phyloP scores from a whole-genome alignment of 305 asterid species.

The Nicotiana rustica region DNA sequence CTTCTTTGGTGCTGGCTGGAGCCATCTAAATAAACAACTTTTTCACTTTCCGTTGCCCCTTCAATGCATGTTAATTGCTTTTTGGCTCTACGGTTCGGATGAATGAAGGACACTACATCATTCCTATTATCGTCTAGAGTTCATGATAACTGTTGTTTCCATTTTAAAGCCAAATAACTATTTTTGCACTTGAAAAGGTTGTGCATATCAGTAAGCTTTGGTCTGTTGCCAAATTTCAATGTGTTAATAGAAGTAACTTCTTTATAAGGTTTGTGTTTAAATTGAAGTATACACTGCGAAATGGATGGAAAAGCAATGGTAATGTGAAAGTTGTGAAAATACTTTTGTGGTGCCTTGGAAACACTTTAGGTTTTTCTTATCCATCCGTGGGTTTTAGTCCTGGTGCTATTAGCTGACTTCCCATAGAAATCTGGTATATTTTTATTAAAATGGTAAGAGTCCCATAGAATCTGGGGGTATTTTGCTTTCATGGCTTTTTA shows the following conservation, averaged over 20 bases:
- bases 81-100: background rate
- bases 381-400: conserved; percentile 5
- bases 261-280: background rate
- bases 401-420: conserved; percentile 23
- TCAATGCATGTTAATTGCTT: conserved; percentile 22
- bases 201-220: conserved; percentile 21
- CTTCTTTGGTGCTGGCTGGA: background rate
- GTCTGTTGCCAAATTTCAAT: background rate
- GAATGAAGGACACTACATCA: conserved; percentile 19
- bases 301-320: conserved; percentile 8
- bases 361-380: background rate
- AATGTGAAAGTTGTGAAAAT: conserved; percentile 23
- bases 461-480: too few species aligned
- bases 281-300: conserved; percentile 12
- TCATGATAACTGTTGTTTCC: background rate
- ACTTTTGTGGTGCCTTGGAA: conserved; percentile 15
- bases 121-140: background rate
- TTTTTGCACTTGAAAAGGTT: conserved; percentile 14
- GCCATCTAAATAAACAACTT: background rate
- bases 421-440: conserved; percentile 15
- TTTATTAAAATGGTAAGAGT: too few species aligned
- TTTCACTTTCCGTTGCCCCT: background rate
- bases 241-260: background rate
- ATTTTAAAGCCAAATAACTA: conserved; percentile 5
- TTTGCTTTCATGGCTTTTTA: too few species aligned